Base-by-base conservation (phyloP, 148 eudicot species). In the Nepenthes gracilis region DNA sequence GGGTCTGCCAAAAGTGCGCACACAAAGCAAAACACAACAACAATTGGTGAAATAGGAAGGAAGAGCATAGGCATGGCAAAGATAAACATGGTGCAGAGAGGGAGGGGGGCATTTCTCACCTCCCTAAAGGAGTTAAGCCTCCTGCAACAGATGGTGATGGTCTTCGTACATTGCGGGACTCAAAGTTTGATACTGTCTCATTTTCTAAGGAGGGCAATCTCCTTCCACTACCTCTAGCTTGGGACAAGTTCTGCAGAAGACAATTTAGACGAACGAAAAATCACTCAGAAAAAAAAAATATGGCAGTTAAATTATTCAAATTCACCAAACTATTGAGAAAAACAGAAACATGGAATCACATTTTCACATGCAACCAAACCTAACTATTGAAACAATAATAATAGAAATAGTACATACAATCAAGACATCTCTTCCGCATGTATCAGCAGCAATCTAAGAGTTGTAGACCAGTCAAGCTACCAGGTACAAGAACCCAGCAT, bases 81-180 rank as follows among this genome's bases (percentile, higher is more conserved):
- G 15, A 49, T 11, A 49, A 12, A 49, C 53, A 49, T 4, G 11
- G 11, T 6, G 11, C 53, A 49, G 15, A 11, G n/a, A 49, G 53
- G 15, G 11, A 49, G 15, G 48, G 6, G 11, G 11, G 11, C 6
- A 45, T 11, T 45, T 3, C 13, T 49, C 53, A 49, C 53, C 53
- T 49, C 13, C 53, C 53, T n/a, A 49, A 49, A 11, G 53, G 53
- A 49, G 53, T 6, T 11, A 49, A 49, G n/a, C 53, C 53, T 5
- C 53, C 15, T 10, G 53, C 53, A 70, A 92, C 81, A 69, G 95
- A 81, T 43, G 96, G 81, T 15, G 88, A 49, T 1, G 85, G 90
- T 66, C 96, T 92, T 70, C 96, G 74, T 55, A 43, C 52, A 62
- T 79, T 85, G 5, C 83, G 81, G 49, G 86, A 48, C 58, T 92